A percentile compares a stretch with the other conserved stretches of the same genome.
Conservation (phyloP, 495 filamentous ascomycete genomes). For the Lasiosphaeria hispida region DNA sequence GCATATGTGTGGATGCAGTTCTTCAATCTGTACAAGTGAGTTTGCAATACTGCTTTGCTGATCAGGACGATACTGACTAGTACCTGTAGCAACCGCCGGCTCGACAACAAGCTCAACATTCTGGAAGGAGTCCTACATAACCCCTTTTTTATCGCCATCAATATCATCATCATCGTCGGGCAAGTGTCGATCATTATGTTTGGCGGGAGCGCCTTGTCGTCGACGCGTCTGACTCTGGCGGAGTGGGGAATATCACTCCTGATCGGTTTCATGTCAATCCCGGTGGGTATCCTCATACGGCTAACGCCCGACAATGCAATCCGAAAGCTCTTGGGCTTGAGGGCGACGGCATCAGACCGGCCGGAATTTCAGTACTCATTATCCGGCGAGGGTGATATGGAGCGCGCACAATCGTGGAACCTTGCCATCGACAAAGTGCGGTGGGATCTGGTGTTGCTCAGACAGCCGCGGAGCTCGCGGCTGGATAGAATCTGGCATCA, state of each 20-base stretch:
- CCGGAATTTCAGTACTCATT: too few species aligned
- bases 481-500: constrained; percentile 11
- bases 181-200: constrained; percentile 73
- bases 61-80: constrained; percentile 39
- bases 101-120: constrained; percentile 86
- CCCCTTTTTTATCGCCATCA: constrained; percentile 74
- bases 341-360: constrained; percentile 20
- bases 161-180: constrained; percentile 75
- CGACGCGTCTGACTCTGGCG: constrained; percentile 47
- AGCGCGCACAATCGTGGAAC: constrained; percentile 10
- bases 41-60: constrained; percentile 8
- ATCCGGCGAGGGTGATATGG: too few species aligned
- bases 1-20: constrained; percentile 95
- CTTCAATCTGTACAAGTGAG: constrained; percentile 76
- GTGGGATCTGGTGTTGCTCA: constrained; percentile 13
- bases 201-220: constrained; percentile 63
- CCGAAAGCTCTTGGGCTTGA: constrained; percentile 3
- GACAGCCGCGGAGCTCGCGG: constrained; percentile 16
- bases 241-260: constrained; percentile 71
- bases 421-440: constrained; percentile 3
- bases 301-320: constrained; percentile 46
- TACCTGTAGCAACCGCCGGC: constrained; percentile 46
- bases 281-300: constrained; percentile 63
- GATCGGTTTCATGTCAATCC: constrained; percentile 63
- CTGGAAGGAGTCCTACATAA: constrained; percentile 75